These are phyloP conservation scores for Aspergillus tubingensis DNA, from an alignment of 2,329 filamentous ascomycete genomes.

Conservation along the genomic window DNA sequence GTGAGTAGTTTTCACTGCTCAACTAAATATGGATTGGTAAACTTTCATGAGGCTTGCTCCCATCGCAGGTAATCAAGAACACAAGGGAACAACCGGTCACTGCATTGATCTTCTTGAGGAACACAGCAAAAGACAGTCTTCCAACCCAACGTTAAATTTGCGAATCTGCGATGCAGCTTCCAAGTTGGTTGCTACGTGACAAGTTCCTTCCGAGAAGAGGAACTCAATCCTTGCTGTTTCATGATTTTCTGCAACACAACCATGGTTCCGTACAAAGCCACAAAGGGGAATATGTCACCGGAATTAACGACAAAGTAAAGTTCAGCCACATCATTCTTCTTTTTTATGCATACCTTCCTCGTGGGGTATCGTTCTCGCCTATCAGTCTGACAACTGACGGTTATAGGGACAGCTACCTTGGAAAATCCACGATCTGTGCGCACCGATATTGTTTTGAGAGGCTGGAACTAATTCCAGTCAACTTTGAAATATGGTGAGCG, in stretches of 20 bases:
- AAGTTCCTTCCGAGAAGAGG: not conserved
- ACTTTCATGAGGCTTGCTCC: too few species aligned
- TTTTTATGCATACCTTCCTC: not conserved
- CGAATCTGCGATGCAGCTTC: not conserved
- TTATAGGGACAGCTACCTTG: not conserved
- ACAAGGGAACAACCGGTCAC: too few species aligned
- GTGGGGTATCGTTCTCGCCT: not conserved
- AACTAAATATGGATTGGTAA: too few species aligned
- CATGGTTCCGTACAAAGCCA: not conserved
- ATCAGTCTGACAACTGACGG: not conserved
- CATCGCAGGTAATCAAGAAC: too few species aligned
- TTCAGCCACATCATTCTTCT: not conserved
- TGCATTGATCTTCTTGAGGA: too few species aligned
- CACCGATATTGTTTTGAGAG: not conserved
- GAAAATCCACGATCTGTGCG: not conserved
- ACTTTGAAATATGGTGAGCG: not conserved
- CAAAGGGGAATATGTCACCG: not conserved
- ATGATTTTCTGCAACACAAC: not conserved
- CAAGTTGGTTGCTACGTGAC: not conserved
- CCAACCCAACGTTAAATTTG: not conserved
- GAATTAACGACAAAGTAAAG: not conserved
- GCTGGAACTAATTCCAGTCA: not conserved
- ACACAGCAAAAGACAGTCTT: too few species aligned
- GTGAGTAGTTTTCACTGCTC: not conserved
- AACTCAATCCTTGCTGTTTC: not conserved